Base-by-base conservation (phyloP, 2,329 filamentous ascomycete genomes). In the Neofusicoccum sp. region DNA sequence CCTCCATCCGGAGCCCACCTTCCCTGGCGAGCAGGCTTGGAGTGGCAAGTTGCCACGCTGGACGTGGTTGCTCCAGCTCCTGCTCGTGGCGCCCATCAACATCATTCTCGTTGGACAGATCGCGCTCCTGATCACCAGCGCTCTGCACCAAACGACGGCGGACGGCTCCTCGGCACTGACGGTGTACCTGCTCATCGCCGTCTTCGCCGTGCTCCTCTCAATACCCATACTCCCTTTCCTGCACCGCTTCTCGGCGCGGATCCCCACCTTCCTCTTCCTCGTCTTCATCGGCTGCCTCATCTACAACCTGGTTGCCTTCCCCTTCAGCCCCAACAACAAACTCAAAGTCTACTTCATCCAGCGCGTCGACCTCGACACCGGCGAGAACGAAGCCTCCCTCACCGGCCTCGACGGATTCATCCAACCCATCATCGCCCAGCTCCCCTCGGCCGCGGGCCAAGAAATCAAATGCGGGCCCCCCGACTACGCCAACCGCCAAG, bases 301-400 rank as follows among this genome's bases (percentile, higher is more conserved):
- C 60, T 98, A 96, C 79, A 96, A 96, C 70, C 83, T 97, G 4
- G 77, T 85, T 2, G 90, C 90, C 1, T 97, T 96, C 73, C 95
- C 95, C 0, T 98, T 98, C 75, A 95, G 91, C 0, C 78, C 84
- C 24, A 82, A 86, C 62, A 89, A 87, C 71, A 85, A 91, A 38
- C 86, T 96, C 73, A 98, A 98, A 75, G 82, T 93, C 49, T 96
- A 87, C 74, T 97, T 98, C 73, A 80, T 90, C 53, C 93, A 99
- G 72, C 84, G 84, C 8, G 80, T 97, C 49, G 85, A 96, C 65
- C 82, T 96, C 8, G 89, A 81, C 65, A 85, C 82, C 3, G 87
- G 87, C n/a, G 77, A 81, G 12, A 91, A 91, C 65, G 79, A 77
- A 2, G 89, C 93, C 41, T 86, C 85, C 28, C 63, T 76, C 61